Percentiles rank a stretch among this genome's conserved stretches.
Conservation (phyloP, 176 grass and related monocot genomes). For the Paspalum notatum region DNA sequence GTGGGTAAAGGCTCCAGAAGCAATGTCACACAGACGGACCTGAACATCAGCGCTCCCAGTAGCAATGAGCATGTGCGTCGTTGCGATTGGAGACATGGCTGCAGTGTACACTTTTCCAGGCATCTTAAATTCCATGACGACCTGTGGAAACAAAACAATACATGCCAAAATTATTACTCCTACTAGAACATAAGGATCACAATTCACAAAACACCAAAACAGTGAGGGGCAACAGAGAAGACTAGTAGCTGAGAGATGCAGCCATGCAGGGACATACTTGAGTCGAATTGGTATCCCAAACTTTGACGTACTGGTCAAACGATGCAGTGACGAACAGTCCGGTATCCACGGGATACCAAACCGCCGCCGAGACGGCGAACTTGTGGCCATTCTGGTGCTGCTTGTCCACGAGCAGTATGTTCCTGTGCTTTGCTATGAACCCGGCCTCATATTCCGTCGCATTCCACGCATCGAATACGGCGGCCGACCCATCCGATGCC, state of each 20-base stretch:
- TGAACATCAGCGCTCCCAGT: constrained; percentile 85
- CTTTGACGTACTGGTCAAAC: constrained; percentile 85
- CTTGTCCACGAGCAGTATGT: constrained; percentile 76
- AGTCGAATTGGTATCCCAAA: constrained; percentile 93
- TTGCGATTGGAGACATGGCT: constrained; percentile 79
- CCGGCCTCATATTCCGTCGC: constrained; percentile 52
- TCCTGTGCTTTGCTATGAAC: constrained; percentile 73
- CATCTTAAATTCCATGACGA: constrained; percentile 97
- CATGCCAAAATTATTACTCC: too few relatives aligned
- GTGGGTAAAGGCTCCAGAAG: constrained; percentile 94
- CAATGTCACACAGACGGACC: constrained; percentile 91
- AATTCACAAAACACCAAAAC: constrained; percentile 17
- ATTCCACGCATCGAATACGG: constrained; percentile 73
- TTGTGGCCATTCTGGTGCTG: constrained; percentile 71
- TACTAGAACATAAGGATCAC: background rate
- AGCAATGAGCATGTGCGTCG: constrained; percentile 84
- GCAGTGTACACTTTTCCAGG: constrained; percentile 80
- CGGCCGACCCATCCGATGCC: constrained; percentile 76
- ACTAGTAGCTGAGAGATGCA: background rate
- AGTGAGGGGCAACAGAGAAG: background rate
- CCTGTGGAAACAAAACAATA: constrained; percentile 51
- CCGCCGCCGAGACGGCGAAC: constrained; percentile 66
- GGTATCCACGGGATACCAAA: constrained; percentile 94
- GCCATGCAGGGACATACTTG: constrained; percentile 65
- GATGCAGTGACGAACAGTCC: constrained; percentile 85